Base-by-base conservation (phyloP, 257 asterid species). In the Solanum appendiculatum region DNA sequence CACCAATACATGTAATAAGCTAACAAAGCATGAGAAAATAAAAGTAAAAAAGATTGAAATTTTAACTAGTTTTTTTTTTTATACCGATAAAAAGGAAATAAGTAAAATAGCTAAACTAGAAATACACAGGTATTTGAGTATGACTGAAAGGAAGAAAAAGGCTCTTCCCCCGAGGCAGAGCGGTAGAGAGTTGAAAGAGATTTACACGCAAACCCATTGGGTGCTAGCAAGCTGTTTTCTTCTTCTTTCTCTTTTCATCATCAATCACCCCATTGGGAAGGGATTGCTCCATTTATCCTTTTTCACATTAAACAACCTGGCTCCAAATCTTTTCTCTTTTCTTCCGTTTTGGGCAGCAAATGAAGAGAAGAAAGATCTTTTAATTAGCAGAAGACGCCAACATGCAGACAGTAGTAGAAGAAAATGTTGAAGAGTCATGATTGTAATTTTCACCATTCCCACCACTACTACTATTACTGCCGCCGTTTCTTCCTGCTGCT, bases 201-300 rank as follows among this genome's bases (percentile, higher is more conserved):
- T 88, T 91, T 83, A 91, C 88, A 88, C 84, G 54, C 84, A 80
- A 58, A 70, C 89, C 89, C 89, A 90, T 93, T 90, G 92, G 93
- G 82, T 74, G 86, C n/a, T 69, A 25, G 39, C 66, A 83, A 85
- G 86, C 92, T 82, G 40, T 86, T 92, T 70, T 39, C 86, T 70
- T 21, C 70, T 40, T 40, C 48, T 84, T 84, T 87, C 86, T 42
- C 54, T 42, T 86, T 42, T 21, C 88, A 77, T 60, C 29, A 51
- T 20, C 6, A 37, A 34, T 15, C 42, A 0, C 3, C 23, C 60
- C 58, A 5, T 74, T 31, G 48, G 14, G 80, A 34, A 18, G 21
- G 48, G 51, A 58, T n/a, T 13, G 2, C 29, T 56, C 25, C 15
- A n/a, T 64, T 33, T 34, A 18, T 4, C 1, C 29, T 11, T 14